Evolutionary conservation across 148 eudicot species (phyloP), one percentile per base, ranked within the genome.

Genomic region (Talinum fruticosum): DNA sequence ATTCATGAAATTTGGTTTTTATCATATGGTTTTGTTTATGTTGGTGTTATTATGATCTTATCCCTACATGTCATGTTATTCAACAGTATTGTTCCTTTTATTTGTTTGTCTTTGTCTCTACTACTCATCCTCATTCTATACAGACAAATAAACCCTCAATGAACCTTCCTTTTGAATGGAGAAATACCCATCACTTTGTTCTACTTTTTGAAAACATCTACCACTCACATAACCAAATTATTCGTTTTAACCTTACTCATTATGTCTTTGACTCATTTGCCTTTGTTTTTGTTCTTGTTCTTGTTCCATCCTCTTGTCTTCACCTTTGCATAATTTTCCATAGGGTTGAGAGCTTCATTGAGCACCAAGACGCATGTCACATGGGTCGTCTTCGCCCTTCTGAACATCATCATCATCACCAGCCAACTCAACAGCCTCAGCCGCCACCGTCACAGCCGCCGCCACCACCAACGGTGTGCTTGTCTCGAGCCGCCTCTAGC

Each of bases 271-370:
- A 71, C 79, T 65, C 14, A 35, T 65, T 37, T 47, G 37, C 34
- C 74, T 45, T 38, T 51, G 35, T 35, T 68, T 32, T 47, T n/a
- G 73, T 72, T 69, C 61, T 44, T 73, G 44, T 44, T 12, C 26
- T n/a, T 59, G 28, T 59, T n/a, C 12, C 29, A 23, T 59, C 29
- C 28, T 32, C 14, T 74, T 73, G 75, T 74, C 77, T 47, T 69
- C 71, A 38, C 72, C 49, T 69, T 62, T 26, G 30, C 26, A 45
- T 10, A 0, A 16, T 36, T 30, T 28, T 57, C 59, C 59, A 1
- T 69, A 94, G 98, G 64, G 98, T 94, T 36, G 98, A 94, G 89
- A 94, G 98, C 77, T 94, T 94, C 84, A 94, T 94, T 6, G 98
- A 94, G 81, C 98, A 94, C 76, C 98, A 94, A 85, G 98, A 94